A percentile compares a stretch with the other conserved stretches of the same genome.
Evolutionary conservation across 1,284 basidiomycete species (phyloP).

Genomic region (Fomitopsis betulina): DNA sequence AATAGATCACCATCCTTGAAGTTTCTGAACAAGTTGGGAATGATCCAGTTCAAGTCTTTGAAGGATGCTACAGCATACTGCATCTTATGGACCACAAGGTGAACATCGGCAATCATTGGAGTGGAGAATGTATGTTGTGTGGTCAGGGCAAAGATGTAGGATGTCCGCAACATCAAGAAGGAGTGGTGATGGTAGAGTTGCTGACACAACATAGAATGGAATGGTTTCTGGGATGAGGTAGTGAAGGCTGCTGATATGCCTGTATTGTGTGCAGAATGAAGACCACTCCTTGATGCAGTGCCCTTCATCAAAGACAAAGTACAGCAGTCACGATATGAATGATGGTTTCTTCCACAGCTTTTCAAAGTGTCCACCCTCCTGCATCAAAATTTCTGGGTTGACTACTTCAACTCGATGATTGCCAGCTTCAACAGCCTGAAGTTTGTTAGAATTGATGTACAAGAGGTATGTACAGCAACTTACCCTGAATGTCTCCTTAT

Average conservation of each 20-base stretch:
- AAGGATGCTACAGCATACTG: conserved; percentile 12
- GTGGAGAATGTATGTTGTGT: conserved; percentile 3
- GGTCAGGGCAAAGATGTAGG: conserved; percentile 2
- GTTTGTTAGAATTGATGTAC: too few relatives aligned
- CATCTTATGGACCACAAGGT: conserved; percentile 22
- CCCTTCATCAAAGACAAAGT: conserved; percentile 33
- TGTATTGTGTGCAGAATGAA: conserved; percentile 28
- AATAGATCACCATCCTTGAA: too few relatives aligned
- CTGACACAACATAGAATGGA: conserved; percentile 30
- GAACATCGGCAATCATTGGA: conserved; percentile 29
- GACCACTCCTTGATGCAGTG: conserved; percentile 35
- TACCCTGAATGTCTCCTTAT: not conserved
- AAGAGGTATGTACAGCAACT: not conserved
- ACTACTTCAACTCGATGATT: conserved; percentile 28
- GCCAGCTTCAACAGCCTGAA: conserved; percentile 26
- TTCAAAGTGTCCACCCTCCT: conserved; percentile 15
- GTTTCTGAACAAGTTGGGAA: too few relatives aligned
- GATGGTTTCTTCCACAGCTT: conserved; percentile 22
- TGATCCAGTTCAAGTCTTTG: too few relatives aligned
- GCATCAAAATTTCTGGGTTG: conserved; percentile 29
- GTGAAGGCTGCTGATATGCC: conserved; percentile 21
- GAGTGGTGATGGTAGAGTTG: conserved; percentile 28
- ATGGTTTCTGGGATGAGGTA: conserved; percentile 24
- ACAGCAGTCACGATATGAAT: conserved; percentile 22
- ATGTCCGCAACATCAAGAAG: conserved; percentile 14